These are phyloP conservation scores for Astrothelium subdiscretum DNA, from an alignment of 495 filamentous ascomycete genomes.

Conservation along the genomic window DNA sequence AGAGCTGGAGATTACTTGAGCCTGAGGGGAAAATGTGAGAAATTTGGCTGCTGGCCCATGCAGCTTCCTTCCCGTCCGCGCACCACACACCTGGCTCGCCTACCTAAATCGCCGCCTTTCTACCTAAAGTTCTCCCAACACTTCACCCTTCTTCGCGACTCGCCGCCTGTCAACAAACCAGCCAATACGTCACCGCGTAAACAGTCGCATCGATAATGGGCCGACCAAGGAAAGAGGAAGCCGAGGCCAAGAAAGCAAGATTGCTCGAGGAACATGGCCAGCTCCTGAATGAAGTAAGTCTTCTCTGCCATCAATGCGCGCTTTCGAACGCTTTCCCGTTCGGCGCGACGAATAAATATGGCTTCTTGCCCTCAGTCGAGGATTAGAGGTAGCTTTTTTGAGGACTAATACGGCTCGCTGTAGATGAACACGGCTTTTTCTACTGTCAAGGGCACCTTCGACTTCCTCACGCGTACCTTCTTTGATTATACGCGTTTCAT, in stretches of 20 bases:
- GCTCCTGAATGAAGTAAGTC: neutral
- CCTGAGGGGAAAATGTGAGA: too few relatives aligned
- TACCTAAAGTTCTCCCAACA: neutral
- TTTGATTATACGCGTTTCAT: conserved; percentile 15
- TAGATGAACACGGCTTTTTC: neutral
- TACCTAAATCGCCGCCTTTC: conserved; percentile 14
- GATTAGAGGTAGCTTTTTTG: too few relatives aligned
- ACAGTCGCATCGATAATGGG: neutral
- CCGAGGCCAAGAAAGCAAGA: neutral
- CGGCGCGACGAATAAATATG: too few relatives aligned
- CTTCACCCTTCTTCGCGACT: neutral
- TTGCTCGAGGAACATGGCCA: neutral
- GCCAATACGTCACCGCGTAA: too few relatives aligned
- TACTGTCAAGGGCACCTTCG: neutral
- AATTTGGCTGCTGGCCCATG: too few relatives aligned
- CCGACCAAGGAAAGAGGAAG: neutral
- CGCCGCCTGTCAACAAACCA: too few relatives aligned
- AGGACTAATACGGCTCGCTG: neutral
- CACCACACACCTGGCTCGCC: too few relatives aligned
- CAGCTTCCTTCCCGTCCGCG: too few relatives aligned
- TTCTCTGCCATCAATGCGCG: neutral
- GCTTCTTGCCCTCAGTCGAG: too few relatives aligned
- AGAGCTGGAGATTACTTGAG: too few relatives aligned
- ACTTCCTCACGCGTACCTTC: conserved; percentile 6
- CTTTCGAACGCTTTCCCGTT: too few relatives aligned